Evolutionary conservation across 192 early-diverging fungal species (phyloP), one percentile per base, ranked within the genome.

Genomic region (Haplosporangium gracile): DNA sequence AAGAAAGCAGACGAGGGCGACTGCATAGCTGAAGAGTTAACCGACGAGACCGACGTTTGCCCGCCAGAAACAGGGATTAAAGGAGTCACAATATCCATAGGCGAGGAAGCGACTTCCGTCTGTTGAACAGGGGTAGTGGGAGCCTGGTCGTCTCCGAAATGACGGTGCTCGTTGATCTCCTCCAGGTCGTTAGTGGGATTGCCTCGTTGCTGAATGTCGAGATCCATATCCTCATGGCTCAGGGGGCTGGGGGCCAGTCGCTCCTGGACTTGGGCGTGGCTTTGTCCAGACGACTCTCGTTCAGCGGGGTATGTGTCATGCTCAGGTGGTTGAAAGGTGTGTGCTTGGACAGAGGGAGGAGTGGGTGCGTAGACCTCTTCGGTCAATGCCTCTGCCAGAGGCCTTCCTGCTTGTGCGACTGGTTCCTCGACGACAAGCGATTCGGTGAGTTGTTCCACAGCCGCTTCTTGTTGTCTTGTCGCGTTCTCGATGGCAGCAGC

Each of bases 281-380:
- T n/a, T 42, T 71, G 40, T 71, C 6, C 38, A 42, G 70, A 42
- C 20, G 29, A 39, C 36, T 71, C 75, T 32, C 26, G 53, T 65
- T 74, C 36, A 24, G 49, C 20, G 36, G 78, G 70, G 40, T 77
- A 76, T 70, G 42, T 26, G 20, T 38, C 49, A 16, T 39, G 65
- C 24, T 75, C 38, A 5, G 76, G 79, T 24, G 79, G 79, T 38
- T 86, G 84, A 40, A 86, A 86, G 11, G 84, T 86, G 26, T 86
- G 84, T 11, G 84, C 84, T 45, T 81, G 79, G n/a, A 78, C 84
- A 38, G 84, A 86, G 0, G 84, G 84, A 60, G 84, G 84, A 34
- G 84, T 86, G 9, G 84, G 75, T 70, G 84, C 84, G 43, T 78
- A 81, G 4, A 51, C 78, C n/a, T 86, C 84, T n/a, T 81, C 79